These are phyloP conservation scores for Curvularia lunata DNA, from an alignment of 2,329 filamentous ascomycete species.

Conservation along the genomic window DNA sequence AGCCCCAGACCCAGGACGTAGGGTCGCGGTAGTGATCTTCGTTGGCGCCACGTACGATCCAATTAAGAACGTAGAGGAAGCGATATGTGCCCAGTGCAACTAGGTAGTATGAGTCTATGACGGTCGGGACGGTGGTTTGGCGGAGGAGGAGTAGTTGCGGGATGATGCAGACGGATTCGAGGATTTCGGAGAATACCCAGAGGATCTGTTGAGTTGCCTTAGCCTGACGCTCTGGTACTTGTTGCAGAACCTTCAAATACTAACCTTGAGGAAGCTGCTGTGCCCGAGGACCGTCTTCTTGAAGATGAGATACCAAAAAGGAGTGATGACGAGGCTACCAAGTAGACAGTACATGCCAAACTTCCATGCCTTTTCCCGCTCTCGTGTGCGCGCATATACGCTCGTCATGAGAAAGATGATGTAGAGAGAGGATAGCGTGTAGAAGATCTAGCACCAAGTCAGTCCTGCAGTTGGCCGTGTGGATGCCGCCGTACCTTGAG, in stretches of 20 bases:
- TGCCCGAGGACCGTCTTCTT: slow-evolving; percentile 54
- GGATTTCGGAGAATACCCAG: slow-evolving; percentile 88
- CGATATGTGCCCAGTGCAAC: slow-evolving; percentile 86
- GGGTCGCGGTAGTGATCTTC: slow-evolving; percentile 66
- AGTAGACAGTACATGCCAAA: slow-evolving; percentile 73
- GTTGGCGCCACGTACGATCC: slow-evolving; percentile 74
- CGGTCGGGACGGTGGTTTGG: slow-evolving; percentile 93
- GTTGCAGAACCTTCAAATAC: slow-evolving; percentile 9
- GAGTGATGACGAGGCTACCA: slow-evolving; percentile 71
- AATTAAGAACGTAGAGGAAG: slow-evolving; percentile 88
- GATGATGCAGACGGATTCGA: slow-evolving; percentile 89
- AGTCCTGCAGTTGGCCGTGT: slow-evolving; percentile 11
- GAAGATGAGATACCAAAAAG: slow-evolving; percentile 75
- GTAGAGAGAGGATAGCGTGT: slow-evolving; percentile 82
- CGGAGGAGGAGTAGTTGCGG: slow-evolving; percentile 90
- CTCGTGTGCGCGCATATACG: slow-evolving; percentile 83
- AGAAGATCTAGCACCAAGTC: slow-evolving; percentile 66
- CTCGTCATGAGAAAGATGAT: slow-evolving; percentile 88
- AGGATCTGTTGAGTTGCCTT: slow-evolving; percentile 63
- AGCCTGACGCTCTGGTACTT: background rate
- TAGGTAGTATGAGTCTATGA: slow-evolving; percentile 96
- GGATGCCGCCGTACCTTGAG: slow-evolving; percentile 64
- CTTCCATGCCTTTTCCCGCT: slow-evolving; percentile 93
- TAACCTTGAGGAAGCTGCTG: slow-evolving; percentile 51
- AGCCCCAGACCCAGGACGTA: slow-evolving; percentile 81